Base-by-base conservation (phyloP, 257 asterid species). In the Echites panduratus region DNA sequence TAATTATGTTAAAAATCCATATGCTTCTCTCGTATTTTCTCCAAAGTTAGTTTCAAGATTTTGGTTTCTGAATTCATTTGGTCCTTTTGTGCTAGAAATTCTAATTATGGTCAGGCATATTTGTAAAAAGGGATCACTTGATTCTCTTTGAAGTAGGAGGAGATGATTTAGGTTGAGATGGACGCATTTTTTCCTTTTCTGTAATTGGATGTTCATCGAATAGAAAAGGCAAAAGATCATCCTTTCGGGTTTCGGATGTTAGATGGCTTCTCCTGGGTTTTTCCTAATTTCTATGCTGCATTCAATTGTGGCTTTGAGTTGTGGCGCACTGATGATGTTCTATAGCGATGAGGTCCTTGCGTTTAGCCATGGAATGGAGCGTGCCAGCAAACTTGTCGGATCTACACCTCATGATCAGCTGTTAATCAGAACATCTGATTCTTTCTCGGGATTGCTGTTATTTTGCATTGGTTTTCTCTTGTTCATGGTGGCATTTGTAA, bases 401-500 rank as follows among this genome's bases (percentile, higher is more conserved):
- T 88, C 98, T 32, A 93, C 97, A 2, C 92, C 96, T 48, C 91
- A 90, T 77, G 98, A 93, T 78, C 96, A 93, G 86, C 83, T 93
- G 52, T 84, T 93, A 72, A 90, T 93, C 75, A 89, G 84, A 4
- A 93, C 96, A 0, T 93, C 98, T 1, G 98, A 93, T 75, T 93
- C 97, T 35, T 90, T 93, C 69, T 93, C 98, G 41, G 98, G 98
- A 32, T 79, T 90, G 83, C 91, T 93, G 63, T 49, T 93, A 75
- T 88, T 89, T 71, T 88, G 87, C 32, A 82, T 93, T 75, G 98
- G 97, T 35, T 84, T 89, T 73, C 81, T 93, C 71, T 76, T 93
- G 89, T 85, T 93, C 84, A 93, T 93, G 97, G 96, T 90, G 77
- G 98, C 97, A 41, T 93, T 90, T 84, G 96, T 93, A 44, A 90